Conservation (phyloP, 192 early-diverging fungal genomes). For the Glomus cerebriforme region DNA sequence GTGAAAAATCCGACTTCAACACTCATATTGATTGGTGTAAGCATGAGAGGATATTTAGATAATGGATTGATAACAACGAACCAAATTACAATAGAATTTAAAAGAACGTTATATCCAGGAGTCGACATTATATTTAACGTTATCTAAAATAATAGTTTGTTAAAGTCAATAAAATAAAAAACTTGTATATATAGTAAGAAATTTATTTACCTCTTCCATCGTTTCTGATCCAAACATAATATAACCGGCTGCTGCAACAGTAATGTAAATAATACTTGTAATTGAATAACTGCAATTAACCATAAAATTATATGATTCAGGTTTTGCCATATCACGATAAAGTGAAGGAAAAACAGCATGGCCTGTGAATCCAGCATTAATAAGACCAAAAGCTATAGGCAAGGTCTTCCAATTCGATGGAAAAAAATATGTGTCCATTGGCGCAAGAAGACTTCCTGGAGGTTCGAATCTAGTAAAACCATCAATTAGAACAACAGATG, state of each 20-base stretch:
- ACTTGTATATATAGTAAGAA: neutral
- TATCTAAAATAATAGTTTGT: conserved; percentile 35
- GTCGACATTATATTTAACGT: conserved; percentile 57
- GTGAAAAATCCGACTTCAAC: conserved; percentile 13
- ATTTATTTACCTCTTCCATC: conserved; percentile 53
- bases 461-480: conserved; percentile 50
- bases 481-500: conserved; percentile 59
- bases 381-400: conserved; percentile 58
- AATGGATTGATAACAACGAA: conserved; percentile 61
- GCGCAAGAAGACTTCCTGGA: conserved; percentile 60
- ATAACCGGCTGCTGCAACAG: conserved; percentile 60
- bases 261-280: conserved; percentile 53
- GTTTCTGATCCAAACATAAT: conserved; percentile 68
- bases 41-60: conserved; percentile 55
- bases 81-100: conserved; percentile 51
- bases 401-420: conserved; percentile 49
- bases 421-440: conserved; percentile 52
- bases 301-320: conserved; percentile 46
- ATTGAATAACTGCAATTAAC: conserved; percentile 61
- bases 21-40: conserved; percentile 50
- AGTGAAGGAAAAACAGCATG: conserved; percentile 71
- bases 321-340: conserved; percentile 68
- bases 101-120: conserved; percentile 41
- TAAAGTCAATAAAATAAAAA: neutral
- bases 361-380: conserved; percentile 62